Conservation (phyloP, 768 basidiomycete genomes). For the Coprinopsis strossmayeri region DNA sequence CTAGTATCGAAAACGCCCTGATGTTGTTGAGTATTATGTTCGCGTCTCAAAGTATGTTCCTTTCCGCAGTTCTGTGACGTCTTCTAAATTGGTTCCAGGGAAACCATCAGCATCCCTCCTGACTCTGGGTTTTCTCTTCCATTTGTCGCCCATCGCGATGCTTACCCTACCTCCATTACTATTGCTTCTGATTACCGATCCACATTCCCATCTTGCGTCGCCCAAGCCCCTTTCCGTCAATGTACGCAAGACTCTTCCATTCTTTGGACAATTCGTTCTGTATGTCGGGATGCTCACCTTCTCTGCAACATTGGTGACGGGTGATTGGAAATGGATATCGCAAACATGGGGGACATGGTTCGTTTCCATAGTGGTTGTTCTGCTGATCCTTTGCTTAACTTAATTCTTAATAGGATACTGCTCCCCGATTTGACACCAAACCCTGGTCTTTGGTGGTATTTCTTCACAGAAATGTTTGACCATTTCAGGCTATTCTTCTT, state of each 20-base stretch:
- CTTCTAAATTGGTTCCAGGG: constrained; percentile 35
- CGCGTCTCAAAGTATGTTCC: constrained; percentile 52
- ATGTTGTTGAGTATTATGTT: constrained; percentile 62
- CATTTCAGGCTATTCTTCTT: constrained; percentile 95
- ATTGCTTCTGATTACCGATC: constrained; percentile 54
- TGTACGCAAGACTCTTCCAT: constrained; percentile 24
- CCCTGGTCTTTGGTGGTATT: constrained; percentile 97
- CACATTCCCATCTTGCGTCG: constrained; percentile 62
- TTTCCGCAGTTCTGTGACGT: background rate
- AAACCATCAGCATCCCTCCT: constrained; percentile 52
- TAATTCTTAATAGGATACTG: constrained; percentile 50
- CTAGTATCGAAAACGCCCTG: constrained; percentile 74
- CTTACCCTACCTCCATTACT: constrained; percentile 62
- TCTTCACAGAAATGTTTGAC: constrained; percentile 99
- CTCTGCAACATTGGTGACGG: constrained; percentile 50
- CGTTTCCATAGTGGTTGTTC: constrained; percentile 16
- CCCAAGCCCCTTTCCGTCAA: constrained; percentile 35
- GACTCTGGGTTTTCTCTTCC: constrained; percentile 62
- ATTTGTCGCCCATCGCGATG: constrained; percentile 76
- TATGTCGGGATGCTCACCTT: constrained; percentile 45
- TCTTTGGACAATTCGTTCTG: constrained; percentile 41
- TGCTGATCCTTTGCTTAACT: background rate
- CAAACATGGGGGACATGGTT: constrained; percentile 87
- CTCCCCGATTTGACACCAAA: constrained; percentile 92
- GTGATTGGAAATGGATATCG: constrained; percentile 59